These are phyloP conservation scores for Paramecium biaurelia DNA, from an alignment of 73 alveolate genomes.

Conservation along the genomic window DNA sequence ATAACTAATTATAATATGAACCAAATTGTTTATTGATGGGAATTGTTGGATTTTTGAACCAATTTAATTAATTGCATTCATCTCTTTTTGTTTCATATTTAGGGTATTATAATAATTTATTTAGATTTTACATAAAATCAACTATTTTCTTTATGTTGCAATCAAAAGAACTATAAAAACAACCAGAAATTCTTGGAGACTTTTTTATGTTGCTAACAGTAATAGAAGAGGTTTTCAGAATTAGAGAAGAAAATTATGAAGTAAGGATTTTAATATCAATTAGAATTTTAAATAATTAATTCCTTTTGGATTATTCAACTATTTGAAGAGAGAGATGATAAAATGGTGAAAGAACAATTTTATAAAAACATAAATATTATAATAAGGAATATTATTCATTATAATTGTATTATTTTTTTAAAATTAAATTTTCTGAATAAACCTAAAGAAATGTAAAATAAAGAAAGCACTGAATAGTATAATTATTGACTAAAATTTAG, in stretches of 20 bases:
- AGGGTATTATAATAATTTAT: not conserved
- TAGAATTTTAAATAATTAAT: slow-evolving; percentile 32
- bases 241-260: slow-evolving; percentile 17
- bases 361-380: not conserved
- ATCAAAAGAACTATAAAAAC: not conserved
- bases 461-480: slow-evolving; percentile 42
- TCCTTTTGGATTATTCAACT: slow-evolving; percentile 36
- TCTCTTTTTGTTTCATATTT: slow-evolving; percentile 16
- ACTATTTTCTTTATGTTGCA: slow-evolving; percentile 1
- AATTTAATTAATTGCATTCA: slow-evolving; percentile 37
- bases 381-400: not conserved
- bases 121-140: slow-evolving; percentile 29
- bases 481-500: not conserved
- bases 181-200: slow-evolving; percentile 22
- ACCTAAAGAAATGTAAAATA: not conserved
- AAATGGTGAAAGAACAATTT: not conserved
- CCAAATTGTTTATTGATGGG: slow-evolving; percentile 60
- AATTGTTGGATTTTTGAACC: slow-evolving; percentile 24
- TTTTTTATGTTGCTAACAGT: not conserved
- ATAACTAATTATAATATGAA: not conserved
- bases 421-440: slow-evolving; percentile 36
- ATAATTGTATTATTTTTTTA: not conserved
- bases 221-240: slow-evolving; percentile 29
- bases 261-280: not conserved
- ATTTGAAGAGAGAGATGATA: slow-evolving; percentile 13